Evolutionary conservation across 176 grass and related monocot species (phyloP).

Genomic region (Pontederia paniculata): DNA sequence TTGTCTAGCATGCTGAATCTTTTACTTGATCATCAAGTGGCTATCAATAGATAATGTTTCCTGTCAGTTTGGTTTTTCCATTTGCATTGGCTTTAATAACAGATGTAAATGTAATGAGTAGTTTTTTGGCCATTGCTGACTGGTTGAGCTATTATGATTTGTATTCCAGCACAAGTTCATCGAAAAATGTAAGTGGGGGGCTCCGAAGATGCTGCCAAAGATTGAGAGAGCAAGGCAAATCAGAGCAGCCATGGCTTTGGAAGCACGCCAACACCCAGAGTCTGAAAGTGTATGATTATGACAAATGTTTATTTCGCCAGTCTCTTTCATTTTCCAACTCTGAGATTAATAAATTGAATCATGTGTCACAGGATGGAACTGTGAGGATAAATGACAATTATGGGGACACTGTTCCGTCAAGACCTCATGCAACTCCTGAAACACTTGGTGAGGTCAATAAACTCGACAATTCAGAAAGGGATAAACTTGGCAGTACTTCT

Average conservation of each 20-base stretch:
- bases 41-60: too few relatives aligned
- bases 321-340: constrained; percentile 16
- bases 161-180: constrained; percentile 85
- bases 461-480: constrained; percentile 38
- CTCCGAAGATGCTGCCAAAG: constrained; percentile 91
- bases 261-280: constrained; percentile 27
- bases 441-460: constrained; percentile 29
- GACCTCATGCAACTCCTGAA: constrained; percentile 21
- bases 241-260: constrained; percentile 45
- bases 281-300: constrained; percentile 43
- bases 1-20: neutral
- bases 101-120: too few relatives aligned
- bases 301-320: constrained; percentile 16
- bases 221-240: constrained; percentile 83
- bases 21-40: too few relatives aligned
- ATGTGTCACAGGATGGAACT: constrained; percentile 34
- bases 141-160: constrained; percentile 14
- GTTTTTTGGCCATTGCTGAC: neutral
- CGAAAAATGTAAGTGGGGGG: constrained; percentile 85
- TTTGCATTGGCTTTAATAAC: too few relatives aligned
- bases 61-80: too few relatives aligned
- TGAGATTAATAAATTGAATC: constrained; percentile 21
- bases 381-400: constrained; percentile 48
- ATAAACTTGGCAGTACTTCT: constrained; percentile 1
- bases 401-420: constrained; percentile 54